Conservation (phyloP, 768 basidiomycete genomes). For the Grammothele lineata region DNA sequence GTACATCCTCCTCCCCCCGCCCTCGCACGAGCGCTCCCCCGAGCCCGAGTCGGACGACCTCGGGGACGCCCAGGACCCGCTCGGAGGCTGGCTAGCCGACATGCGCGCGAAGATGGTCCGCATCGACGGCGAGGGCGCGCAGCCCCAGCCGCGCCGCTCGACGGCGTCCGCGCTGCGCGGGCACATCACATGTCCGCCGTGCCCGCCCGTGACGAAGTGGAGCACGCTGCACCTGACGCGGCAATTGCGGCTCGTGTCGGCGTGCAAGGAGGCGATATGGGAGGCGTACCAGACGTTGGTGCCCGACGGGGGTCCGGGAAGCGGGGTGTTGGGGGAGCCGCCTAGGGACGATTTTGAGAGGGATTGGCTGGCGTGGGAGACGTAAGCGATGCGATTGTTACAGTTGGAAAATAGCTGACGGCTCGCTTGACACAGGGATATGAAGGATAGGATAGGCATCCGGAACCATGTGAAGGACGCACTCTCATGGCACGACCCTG, state of each 20-base stretch:
- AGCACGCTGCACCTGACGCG: constrained; percentile 65
- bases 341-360: constrained; percentile 52
- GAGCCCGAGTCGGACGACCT: background rate
- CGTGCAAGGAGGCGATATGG: constrained; percentile 71
- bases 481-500: background rate
- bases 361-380: constrained; percentile 68
- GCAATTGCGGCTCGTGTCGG: constrained; percentile 49
- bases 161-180: constrained; percentile 7
- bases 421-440: constrained; percentile 48
- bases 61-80: background rate
- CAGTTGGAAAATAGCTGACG: too few species aligned
- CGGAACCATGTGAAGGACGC: constrained; percentile 38
- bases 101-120: constrained; percentile 6
- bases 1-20: constrained; percentile 50
- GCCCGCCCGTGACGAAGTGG: constrained; percentile 38
- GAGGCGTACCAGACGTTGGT: constrained; percentile 52
- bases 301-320: constrained; percentile 30
- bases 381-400: constrained; percentile 37
- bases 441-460: constrained; percentile 68
- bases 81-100: background rate
- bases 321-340: constrained; percentile 14
- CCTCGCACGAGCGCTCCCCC: background rate
- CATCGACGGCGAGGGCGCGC: constrained; percentile 5
- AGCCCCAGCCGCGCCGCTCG: background rate
- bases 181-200: constrained; percentile 11